Percentiles rank a stretch among this genome's conserved stretches.
These are phyloP conservation scores for Coprinopsis strossmayeri DNA, from an alignment of 768 basidiomycete species.

Conservation along the genomic window DNA sequence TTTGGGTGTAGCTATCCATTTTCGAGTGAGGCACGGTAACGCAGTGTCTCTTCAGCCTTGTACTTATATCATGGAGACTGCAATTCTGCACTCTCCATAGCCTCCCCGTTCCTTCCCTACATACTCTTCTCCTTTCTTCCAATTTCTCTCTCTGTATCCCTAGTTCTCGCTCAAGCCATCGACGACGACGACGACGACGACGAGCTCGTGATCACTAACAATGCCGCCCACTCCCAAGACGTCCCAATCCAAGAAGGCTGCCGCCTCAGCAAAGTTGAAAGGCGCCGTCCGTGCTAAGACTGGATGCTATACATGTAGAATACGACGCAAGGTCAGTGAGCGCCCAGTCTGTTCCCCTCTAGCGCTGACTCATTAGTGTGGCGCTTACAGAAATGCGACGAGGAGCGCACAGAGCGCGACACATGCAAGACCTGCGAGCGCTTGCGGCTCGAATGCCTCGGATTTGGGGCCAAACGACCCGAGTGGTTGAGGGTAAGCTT, in stretches of 20 bases:
- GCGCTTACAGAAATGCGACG: conserved; percentile 71
- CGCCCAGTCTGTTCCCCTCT: conserved; percentile 7
- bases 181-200: background rate
- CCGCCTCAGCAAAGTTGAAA: conserved; percentile 60
- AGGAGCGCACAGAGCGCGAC: conserved; percentile 53
- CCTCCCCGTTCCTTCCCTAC: conserved; percentile 11
- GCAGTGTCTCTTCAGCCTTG: background rate
- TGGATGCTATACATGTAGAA: conserved; percentile 85
- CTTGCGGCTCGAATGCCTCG: conserved; percentile 77
- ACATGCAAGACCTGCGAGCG: conserved; percentile 73
- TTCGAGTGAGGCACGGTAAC: background rate
- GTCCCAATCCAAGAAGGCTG: conserved; percentile 31
- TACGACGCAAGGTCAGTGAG: conserved; percentile 69
- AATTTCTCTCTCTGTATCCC: conserved; percentile 7
- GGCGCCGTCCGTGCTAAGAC: conserved; percentile 82
- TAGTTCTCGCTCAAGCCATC: background rate
- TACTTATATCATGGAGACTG: background rate
- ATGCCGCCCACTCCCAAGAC: conserved; percentile 40
- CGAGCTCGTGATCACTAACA: conserved; percentile 13
- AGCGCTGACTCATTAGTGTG: conserved; percentile 14
- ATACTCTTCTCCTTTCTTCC: conserved; percentile 8
- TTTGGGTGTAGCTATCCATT: background rate
- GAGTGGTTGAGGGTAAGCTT: conserved; percentile 74
- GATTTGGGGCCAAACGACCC: conserved; percentile 80
- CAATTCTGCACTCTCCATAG: background rate